Conservation (phyloP, 768 basidiomycete species). For the Exidia glandulosa region DNA sequence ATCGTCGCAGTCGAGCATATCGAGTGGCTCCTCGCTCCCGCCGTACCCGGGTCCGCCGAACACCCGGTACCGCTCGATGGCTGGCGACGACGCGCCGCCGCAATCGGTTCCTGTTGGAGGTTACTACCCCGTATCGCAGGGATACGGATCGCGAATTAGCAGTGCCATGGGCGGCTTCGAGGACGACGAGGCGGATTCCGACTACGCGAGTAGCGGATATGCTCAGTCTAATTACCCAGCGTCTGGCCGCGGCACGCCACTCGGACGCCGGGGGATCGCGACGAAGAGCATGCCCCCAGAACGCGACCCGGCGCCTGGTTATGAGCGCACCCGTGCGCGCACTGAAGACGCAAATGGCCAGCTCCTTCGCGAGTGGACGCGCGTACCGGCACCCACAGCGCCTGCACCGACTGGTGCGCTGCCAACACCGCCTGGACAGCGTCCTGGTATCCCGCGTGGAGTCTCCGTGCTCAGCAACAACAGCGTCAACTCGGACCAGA, state of each 20-base stretch:
- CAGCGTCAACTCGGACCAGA: constrained; percentile 29
- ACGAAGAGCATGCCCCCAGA: constrained; percentile 49
- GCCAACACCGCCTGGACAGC: constrained; percentile 4
- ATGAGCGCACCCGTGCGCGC: constrained; percentile 51
- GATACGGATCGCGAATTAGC: constrained; percentile 3
- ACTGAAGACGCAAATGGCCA: constrained; percentile 59
- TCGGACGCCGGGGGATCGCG: constrained; percentile 43
- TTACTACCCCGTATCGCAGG: background rate
- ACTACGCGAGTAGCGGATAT: constrained; percentile 40
- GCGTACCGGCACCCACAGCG: constrained; percentile 23
- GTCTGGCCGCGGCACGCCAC: constrained; percentile 67
- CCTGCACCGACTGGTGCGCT: constrained; percentile 8
- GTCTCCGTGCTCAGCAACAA: constrained; percentile 12
- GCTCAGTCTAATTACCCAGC: constrained; percentile 14
- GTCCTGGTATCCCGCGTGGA: constrained; percentile 4
- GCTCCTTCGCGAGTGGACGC: constrained; percentile 41
- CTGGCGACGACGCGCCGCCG: background rate
- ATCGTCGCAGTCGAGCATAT: background rate
- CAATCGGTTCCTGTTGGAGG: background rate
- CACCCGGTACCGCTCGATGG: background rate
- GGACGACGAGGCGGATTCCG: constrained; percentile 54
- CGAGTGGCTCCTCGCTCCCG: constrained; percentile 8
- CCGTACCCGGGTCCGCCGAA: constrained; percentile 18
- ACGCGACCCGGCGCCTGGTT: constrained; percentile 34
- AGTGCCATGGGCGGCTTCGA: constrained; percentile 47